phyloP scores from a whole-genome alignment of 2,329 filamentous ascomycete genomes.

The Pezicula rhizophila region DNA sequence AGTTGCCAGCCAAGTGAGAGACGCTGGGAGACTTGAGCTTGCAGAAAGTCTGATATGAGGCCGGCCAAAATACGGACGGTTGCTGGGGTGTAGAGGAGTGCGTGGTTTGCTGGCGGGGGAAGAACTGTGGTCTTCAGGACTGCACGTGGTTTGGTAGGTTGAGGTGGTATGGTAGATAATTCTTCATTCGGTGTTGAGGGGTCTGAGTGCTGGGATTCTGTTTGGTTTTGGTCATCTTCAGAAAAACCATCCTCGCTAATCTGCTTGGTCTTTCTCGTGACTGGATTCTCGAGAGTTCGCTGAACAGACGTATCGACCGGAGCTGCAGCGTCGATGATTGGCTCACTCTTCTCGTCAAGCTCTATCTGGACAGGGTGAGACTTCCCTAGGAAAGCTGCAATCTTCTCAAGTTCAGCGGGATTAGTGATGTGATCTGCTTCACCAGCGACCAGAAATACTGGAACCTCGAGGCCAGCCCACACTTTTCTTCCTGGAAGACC shows the following conservation, averaged over 20 bases:
- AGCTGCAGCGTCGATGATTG: constrained; percentile 42
- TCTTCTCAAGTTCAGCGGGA: constrained; percentile 63
- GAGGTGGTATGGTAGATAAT: constrained; percentile 36
- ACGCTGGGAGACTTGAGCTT: constrained; percentile 66
- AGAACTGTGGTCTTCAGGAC: constrained; percentile 65
- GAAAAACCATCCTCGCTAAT: constrained; percentile 34
- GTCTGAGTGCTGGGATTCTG: constrained; percentile 36
- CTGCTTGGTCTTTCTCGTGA: constrained; percentile 27
- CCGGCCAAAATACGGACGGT: constrained; percentile 73
- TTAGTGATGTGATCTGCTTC: constrained; percentile 72
- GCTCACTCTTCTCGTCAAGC: constrained; percentile 26
- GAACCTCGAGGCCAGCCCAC: constrained; percentile 68
- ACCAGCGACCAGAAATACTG: constrained; percentile 73
- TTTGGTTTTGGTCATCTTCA: constrained; percentile 21
- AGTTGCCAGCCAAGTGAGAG: constrained; percentile 86
- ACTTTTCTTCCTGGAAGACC: constrained; percentile 63
- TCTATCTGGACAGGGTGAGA: constrained; percentile 18
- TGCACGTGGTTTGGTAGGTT: constrained; percentile 42
- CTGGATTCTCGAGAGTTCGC: constrained; percentile 18
- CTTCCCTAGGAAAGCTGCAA: constrained; percentile 40
- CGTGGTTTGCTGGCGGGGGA: constrained; percentile 73
- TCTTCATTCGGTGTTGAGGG: constrained; percentile 41
- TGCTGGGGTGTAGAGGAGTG: constrained; percentile 72
- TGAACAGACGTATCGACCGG: constrained; percentile 33
- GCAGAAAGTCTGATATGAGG: constrained; percentile 76